Percentiles rank a stretch among this genome's conserved stretches.
These are phyloP conservation scores for Fusarium papillatum DNA, from an alignment of 2,329 filamentous ascomycete genomes.

Conservation along the genomic window DNA sequence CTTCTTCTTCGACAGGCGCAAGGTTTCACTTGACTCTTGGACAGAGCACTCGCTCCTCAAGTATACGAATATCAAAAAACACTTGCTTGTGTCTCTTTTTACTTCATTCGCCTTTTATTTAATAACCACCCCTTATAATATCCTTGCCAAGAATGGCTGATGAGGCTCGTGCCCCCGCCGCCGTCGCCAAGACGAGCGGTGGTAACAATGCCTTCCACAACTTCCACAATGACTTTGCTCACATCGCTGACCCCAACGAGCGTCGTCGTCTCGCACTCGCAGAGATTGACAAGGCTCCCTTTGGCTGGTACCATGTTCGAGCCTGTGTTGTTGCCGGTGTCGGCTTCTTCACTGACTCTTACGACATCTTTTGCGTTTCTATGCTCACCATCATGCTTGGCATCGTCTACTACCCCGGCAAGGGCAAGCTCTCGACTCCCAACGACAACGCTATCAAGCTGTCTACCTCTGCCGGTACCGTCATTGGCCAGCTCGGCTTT, in stretches of 20 bases:
- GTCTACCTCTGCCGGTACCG: slow-evolving; percentile 85
- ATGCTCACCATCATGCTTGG: slow-evolving; percentile 82
- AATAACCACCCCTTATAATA: not conserved
- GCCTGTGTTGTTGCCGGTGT: slow-evolving; percentile 84
- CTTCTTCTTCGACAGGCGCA: slow-evolving; percentile 15
- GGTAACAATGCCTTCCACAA: slow-evolving; percentile 82
- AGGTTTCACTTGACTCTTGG: slow-evolving; percentile 16
- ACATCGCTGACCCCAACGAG: slow-evolving; percentile 80
- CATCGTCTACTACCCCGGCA: slow-evolving; percentile 78
- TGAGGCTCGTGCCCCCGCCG: slow-evolving; percentile 13
- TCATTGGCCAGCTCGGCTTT: slow-evolving; percentile 85
- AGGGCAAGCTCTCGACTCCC: slow-evolving; percentile 71
- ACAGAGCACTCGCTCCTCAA: slow-evolving; percentile 16
- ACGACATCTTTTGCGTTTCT: slow-evolving; percentile 85
- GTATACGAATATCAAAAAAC: slow-evolving; percentile 12
- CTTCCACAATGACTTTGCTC: slow-evolving; percentile 80
- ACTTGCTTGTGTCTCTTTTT: not conserved
- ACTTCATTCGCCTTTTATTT: not conserved
- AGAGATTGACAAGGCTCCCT: slow-evolving; percentile 85
- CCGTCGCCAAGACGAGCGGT: slow-evolving; percentile 65
- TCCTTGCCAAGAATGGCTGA: slow-evolving; percentile 27
- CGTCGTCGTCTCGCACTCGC: slow-evolving; percentile 83
- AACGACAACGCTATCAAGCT: slow-evolving; percentile 90
- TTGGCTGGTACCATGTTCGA: slow-evolving; percentile 88
- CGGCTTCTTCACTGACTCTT: slow-evolving; percentile 91